These are phyloP conservation scores for Herpetospermum pedunculosum DNA, from an alignment of 306 rosid species.

Conservation along the genomic window DNA sequence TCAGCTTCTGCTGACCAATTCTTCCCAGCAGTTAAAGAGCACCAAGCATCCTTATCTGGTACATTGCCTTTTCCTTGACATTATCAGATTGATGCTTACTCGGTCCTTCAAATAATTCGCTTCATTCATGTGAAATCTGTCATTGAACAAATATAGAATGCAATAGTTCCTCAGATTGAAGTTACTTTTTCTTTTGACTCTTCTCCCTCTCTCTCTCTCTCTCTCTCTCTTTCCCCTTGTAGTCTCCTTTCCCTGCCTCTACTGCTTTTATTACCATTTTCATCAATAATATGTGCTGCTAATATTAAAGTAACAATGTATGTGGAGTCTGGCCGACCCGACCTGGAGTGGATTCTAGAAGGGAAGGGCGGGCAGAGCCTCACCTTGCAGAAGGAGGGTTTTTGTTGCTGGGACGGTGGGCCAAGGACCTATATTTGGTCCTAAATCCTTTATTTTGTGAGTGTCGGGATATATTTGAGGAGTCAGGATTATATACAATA, in stretches of 20 bases:
- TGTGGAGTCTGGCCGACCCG: neutral
- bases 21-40: constrained; percentile 28
- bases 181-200: neutral
- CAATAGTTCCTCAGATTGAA: neutral
- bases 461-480: neutral
- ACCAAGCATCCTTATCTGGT: constrained; percentile 45
- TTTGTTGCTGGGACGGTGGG: too few species aligned
- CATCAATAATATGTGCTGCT: neutral
- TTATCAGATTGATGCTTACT: neutral
- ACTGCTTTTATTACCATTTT: neutral
- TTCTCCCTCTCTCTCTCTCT: neutral
- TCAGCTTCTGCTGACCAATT: constrained; percentile 26
- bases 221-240: neutral
- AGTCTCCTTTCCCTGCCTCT: neutral
- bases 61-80: constrained; percentile 2
- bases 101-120: neutral
- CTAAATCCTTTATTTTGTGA: neutral
- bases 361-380: too few species aligned
- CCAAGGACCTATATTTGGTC: neutral
- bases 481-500: neutral
- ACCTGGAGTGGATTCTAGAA: too few species aligned
- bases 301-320: neutral
- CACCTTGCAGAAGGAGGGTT: too few species aligned
- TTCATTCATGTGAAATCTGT: neutral
- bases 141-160: neutral